Percentiles rank a stretch among this genome's conserved stretches.
Conservation (phyloP, 345 rosid genomes). For the Brassica napus region DNA sequence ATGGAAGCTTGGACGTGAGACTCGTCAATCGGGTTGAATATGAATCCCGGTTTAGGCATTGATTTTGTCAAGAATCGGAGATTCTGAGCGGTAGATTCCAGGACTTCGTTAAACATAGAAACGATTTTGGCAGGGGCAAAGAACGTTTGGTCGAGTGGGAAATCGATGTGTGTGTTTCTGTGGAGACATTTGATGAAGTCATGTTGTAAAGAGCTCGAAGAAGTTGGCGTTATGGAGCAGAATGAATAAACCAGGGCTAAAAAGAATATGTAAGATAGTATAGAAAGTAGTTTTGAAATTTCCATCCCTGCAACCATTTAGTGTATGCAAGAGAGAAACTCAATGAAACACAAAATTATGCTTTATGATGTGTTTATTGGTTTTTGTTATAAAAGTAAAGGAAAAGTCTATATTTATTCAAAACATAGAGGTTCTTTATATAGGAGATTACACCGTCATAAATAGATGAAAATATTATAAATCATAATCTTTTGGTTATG, state of each 20-base stretch:
- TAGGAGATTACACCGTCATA: no score
- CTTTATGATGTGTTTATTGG: not conserved
- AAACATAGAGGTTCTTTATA: no score
- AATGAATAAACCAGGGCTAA: constrained; percentile 26
- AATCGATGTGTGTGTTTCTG: constrained; percentile 33
- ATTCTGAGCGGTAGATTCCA: not conserved
- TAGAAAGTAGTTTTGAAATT: not conserved
- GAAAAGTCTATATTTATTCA: no score
- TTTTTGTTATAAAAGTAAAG: not conserved
- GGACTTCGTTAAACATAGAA: not conserved
- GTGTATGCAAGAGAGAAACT: not conserved
- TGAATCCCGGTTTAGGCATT: not conserved
- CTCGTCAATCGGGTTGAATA: not conserved
- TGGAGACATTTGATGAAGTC: constrained; percentile 46
- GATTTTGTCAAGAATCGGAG: not conserved
- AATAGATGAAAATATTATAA: no score
- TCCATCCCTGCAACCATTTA: constrained; percentile 11
- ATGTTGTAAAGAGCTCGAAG: constrained; percentile 30
- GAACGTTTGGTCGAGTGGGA: constrained; percentile 20
- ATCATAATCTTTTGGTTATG: no score
- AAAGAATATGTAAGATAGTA: constrained; percentile 19
- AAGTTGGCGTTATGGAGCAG: constrained; percentile 2
- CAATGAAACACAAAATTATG: not conserved
- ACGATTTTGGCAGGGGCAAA: not conserved
- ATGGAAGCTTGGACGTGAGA: constrained; percentile 10